These are phyloP conservation scores for Hypoxylon sp. DNA, from an alignment of 2,329 filamentous ascomycete genomes.

Conservation along the genomic window DNA sequence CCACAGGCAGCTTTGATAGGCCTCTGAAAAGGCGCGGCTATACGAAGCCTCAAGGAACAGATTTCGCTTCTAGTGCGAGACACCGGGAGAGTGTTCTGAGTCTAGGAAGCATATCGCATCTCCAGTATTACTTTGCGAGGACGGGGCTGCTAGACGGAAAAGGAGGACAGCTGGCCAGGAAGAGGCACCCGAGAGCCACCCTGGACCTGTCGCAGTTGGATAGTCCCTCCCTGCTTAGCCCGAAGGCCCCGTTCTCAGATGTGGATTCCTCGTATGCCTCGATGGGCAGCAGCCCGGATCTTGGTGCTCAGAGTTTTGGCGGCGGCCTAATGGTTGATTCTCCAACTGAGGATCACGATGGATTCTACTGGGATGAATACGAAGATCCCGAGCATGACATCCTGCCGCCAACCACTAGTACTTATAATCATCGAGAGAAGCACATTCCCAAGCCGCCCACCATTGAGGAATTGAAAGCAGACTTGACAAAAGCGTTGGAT, in stretches of 20 bases:
- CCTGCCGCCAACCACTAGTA: conserved; percentile 96
- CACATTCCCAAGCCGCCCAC: conserved; percentile 87
- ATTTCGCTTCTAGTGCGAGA: conserved; percentile 90
- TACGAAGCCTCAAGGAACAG: conserved; percentile 86
- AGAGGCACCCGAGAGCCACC: conserved; percentile 70
- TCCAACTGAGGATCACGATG: conserved; percentile 59
- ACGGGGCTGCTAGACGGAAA: conserved; percentile 95
- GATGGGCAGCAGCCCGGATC: conserved; percentile 70
- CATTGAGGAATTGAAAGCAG: conserved; percentile 78
- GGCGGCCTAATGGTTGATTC: conserved; percentile 60
- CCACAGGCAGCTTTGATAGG: conserved; percentile 59
- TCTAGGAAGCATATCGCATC: conserved; percentile 93
- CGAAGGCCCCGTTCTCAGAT: conserved; percentile 61
- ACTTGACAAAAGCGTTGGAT: conserved; percentile 61
- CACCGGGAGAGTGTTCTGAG: conserved; percentile 96
- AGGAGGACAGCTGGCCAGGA: conserved; percentile 84
- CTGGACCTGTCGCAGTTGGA: conserved; percentile 70
- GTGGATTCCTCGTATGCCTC: conserved; percentile 71
- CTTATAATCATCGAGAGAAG: conserved; percentile 88
- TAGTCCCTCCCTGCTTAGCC: conserved; percentile 55
- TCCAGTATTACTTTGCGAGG: conserved; percentile 98
- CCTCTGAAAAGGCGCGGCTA: conserved; percentile 77
- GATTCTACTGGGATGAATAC: conserved; percentile 69
- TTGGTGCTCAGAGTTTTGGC: conserved; percentile 57
- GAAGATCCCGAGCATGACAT: conserved; percentile 79